Evolutionary conservation across 352 stramenopile species (phyloP).

Genomic region (Pythium oligandrum): DNA sequence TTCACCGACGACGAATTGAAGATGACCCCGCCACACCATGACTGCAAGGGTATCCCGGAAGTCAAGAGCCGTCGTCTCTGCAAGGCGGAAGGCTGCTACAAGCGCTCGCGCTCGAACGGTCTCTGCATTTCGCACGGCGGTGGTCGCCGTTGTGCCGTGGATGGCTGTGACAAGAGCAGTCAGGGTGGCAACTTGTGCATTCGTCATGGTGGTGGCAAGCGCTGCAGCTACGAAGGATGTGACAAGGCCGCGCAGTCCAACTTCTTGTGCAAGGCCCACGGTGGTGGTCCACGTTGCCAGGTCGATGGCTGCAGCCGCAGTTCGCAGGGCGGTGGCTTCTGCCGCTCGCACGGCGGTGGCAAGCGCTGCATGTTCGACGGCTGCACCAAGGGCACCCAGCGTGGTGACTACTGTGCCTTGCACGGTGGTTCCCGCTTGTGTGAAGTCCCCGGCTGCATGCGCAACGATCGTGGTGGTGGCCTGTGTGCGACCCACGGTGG

Average conservation of each 20-base stretch:
- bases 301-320: slow-evolving; percentile 56
- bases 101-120: slow-evolving; percentile 82
- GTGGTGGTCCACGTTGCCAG: slow-evolving; percentile 77
- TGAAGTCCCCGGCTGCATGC: slow-evolving; percentile 74
- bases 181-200: slow-evolving; percentile 84
- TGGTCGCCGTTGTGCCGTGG: slow-evolving; percentile 67
- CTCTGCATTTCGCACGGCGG: slow-evolving; percentile 85
- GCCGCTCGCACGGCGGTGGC: slow-evolving; percentile 80
- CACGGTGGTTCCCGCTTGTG: slow-evolving; percentile 84
- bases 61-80: slow-evolving; percentile 69
- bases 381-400: slow-evolving; percentile 86
- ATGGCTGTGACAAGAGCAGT: slow-evolving; percentile 77
- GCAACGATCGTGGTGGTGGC: slow-evolving; percentile 81
- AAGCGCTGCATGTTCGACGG: slow-evolving; percentile 82
- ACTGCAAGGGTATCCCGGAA: slow-evolving; percentile 22
- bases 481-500: slow-evolving; percentile 74
- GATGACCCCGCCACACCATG: slow-evolving; percentile 30
- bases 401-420: slow-evolving; percentile 79
- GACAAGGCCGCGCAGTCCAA: slow-evolving; percentile 81
- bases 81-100: slow-evolving; percentile 73
- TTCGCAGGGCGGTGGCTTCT: slow-evolving; percentile 77
- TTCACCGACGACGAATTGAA: slow-evolving; percentile 71
- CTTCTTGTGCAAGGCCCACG: slow-evolving; percentile 85
- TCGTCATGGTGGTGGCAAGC: slow-evolving; percentile 80
- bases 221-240: slow-evolving; percentile 71